Percentiles rank a stretch among this genome's conserved stretches.
These are phyloP conservation scores for Kurtzmaniella natalensis DNA, from an alignment of 1,139 yeast genomes.

Conservation along the genomic window DNA sequence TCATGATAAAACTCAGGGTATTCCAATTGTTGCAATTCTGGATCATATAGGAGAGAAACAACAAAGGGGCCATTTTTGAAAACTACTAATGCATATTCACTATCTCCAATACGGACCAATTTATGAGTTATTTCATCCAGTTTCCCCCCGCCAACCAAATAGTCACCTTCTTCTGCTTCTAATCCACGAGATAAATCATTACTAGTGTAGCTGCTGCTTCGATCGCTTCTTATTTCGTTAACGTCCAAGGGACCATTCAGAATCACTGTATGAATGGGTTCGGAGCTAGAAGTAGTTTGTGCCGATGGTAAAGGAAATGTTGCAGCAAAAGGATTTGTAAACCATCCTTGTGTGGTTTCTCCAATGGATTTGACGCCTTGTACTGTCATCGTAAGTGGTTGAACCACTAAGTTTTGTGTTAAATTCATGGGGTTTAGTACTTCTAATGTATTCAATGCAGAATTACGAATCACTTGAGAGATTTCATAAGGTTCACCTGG, in stretches of 20 bases:
- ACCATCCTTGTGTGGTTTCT: slow-evolving; percentile 6
- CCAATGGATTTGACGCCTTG: slow-evolving; percentile 26
- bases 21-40: slow-evolving; percentile 21
- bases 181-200: too few relatives aligned
- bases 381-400: slow-evolving; percentile 36
- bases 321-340: slow-evolving; percentile 6
- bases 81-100: slow-evolving; percentile 32
- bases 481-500: slow-evolving; percentile 6
- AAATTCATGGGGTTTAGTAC: slow-evolving; percentile 31
- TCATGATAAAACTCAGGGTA: slow-evolving; percentile 19
- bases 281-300: too few relatives aligned
- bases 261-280: too few relatives aligned
- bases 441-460: slow-evolving; percentile 22
- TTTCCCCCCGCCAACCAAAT: slow-evolving; percentile 13
- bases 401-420: slow-evolving; percentile 35
- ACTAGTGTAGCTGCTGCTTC: slow-evolving; percentile 6
- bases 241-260: too few relatives aligned
- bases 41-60: slow-evolving; percentile 28
- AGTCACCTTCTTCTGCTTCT: slow-evolving; percentile 17
- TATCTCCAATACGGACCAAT: slow-evolving; percentile 22
- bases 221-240: not conserved
- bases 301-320: too few relatives aligned
- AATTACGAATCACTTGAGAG: slow-evolving; percentile 4
- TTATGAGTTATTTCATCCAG: slow-evolving; percentile 15
- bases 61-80: slow-evolving; percentile 21